Conservation (phyloP, 2,329 filamentous ascomycete species). For the Trichoderma sp. region DNA sequence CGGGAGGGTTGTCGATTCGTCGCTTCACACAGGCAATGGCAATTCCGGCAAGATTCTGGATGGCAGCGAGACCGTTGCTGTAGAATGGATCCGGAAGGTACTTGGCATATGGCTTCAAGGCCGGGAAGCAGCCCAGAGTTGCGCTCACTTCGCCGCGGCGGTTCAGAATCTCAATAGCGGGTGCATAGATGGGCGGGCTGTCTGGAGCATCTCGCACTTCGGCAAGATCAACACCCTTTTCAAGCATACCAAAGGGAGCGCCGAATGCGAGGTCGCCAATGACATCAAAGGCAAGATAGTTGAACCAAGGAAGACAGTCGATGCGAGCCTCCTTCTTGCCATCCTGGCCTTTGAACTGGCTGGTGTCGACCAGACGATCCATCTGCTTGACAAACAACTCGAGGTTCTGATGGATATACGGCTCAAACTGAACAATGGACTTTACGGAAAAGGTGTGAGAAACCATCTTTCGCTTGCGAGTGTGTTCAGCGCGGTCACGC, state of each 20-base stretch:
- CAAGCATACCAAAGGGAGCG: conserved; percentile 66
- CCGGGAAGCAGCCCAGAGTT: conserved; percentile 72
- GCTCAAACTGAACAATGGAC: conserved; percentile 80
- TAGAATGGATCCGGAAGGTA: conserved; percentile 85
- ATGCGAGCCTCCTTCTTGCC: conserved; percentile 64
- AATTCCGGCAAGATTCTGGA: conserved; percentile 82
- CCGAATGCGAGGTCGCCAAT: conserved; percentile 54
- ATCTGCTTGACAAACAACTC: conserved; percentile 72
- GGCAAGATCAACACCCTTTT: conserved; percentile 72
- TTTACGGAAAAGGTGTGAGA: conserved; percentile 85
- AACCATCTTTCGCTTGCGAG: conserved; percentile 85
- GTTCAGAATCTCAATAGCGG: conserved; percentile 86
- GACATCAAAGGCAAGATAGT: conserved; percentile 56
- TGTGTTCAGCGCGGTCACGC: conserved; percentile 76
- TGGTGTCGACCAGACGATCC: conserved; percentile 59
- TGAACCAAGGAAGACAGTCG: conserved; percentile 75
- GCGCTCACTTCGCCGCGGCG: conserved; percentile 83
- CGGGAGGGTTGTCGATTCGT: conserved; percentile 68
- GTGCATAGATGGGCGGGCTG: conserved; percentile 65
- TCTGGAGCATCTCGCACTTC: conserved; percentile 67
- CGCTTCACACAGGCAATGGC: conserved; percentile 79
- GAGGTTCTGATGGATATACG: conserved; percentile 81
- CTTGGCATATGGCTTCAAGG: conserved; percentile 75
- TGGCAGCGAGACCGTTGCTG: conserved; percentile 69
- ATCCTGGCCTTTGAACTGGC: conserved; percentile 49